Conservation (phyloP, 2,329 filamentous ascomycete species). For the Aspergillus ruber region DNA sequence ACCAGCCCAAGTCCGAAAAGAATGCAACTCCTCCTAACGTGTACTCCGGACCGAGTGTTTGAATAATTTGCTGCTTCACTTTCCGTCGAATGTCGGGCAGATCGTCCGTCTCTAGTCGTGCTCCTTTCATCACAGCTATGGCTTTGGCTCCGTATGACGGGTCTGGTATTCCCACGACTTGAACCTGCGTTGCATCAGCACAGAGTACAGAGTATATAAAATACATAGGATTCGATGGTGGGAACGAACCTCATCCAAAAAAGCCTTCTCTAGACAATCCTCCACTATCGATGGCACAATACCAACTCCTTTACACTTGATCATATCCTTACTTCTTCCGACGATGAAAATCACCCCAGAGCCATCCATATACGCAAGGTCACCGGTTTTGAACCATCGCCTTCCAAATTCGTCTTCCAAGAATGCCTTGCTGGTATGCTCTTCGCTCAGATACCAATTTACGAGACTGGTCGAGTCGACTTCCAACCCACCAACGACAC, state of each 20-base stretch:
- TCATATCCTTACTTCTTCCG: neutral
- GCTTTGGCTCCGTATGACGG: neutral
- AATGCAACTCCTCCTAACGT: neutral
- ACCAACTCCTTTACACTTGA: neutral
- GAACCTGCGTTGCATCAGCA: neutral
- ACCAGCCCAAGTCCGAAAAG: neutral
- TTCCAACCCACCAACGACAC: neutral
- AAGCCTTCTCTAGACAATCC: neutral
- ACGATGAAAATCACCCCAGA: neutral
- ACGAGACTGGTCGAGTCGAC: neutral
- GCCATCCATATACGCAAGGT: neutral
- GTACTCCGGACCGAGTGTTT: neutral
- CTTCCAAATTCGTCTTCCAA: neutral
- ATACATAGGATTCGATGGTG: neutral
- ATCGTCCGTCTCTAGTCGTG: neutral
- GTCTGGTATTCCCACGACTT: neutral
- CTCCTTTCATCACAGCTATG: neutral
- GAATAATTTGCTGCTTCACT: neutral
- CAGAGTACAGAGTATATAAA: neutral
- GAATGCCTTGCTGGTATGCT: neutral
- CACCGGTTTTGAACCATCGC: neutral
- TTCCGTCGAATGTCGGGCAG: neutral
- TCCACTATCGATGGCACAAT: neutral
- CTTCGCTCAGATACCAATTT: neutral
- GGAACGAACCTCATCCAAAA: neutral